A percentile compares a stretch with the other conserved stretches of the same genome.
Evolutionary conservation across 139 green algal genomes (phyloP).

Genomic region (Volvox africanus): DNA sequence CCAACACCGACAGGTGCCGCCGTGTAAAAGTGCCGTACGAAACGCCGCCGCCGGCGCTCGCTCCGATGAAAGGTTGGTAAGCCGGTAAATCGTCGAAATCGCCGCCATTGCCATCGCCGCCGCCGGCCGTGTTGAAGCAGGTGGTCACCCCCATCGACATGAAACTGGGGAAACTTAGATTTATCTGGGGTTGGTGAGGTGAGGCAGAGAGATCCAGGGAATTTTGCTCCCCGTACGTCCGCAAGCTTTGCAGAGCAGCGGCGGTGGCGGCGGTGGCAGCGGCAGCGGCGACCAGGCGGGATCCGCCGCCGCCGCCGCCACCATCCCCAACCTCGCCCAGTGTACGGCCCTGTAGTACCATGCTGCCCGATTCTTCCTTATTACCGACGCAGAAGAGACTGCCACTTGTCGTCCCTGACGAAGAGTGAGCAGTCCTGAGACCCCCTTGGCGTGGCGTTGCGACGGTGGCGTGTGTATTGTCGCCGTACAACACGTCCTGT

Average conservation of each 20-base stretch:
- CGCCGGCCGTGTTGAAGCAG: not conserved
- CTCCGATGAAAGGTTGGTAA: too few species aligned
- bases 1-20: too few species aligned
- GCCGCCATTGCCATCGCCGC: too few species aligned
- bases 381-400: not conserved
- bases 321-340: too few species aligned
- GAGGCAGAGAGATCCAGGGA: not conserved
- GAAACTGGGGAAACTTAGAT: not conserved
- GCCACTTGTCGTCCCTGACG: not conserved
- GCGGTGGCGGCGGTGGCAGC: not conserved
- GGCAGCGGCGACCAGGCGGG: not conserved
- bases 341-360: not conserved
- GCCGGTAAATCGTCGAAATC: not conserved
- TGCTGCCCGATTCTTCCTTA: not conserved
- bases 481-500: slow-evolving; percentile 2
- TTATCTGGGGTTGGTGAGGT: too few species aligned
- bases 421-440: not conserved
- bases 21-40: too few species aligned
- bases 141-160: not conserved
- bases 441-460: not conserved
- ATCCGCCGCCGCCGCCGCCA: not conserved
- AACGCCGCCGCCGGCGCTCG: too few species aligned
- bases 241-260: not conserved
- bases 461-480: not conserved
- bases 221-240: not conserved